Evolutionary conservation across 768 basidiomycete genomes (phyloP).

Genomic region (Xanthoconium purpureum): DNA sequence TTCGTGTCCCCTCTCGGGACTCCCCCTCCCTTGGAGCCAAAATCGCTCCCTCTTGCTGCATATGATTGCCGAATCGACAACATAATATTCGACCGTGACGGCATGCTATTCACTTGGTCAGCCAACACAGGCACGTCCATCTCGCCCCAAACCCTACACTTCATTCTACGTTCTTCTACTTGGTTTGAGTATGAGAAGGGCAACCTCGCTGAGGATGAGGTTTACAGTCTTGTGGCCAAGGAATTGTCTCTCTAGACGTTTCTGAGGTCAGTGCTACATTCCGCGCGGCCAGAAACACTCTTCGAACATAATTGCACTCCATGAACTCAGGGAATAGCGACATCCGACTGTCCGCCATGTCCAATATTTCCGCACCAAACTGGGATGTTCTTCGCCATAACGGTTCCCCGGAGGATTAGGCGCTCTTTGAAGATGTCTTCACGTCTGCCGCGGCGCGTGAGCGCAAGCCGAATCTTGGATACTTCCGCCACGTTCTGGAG

Average conservation of each 20-base stretch:
- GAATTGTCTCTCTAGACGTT: slow-evolving; percentile 18
- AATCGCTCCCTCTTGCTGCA: neutral
- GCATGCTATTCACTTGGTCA: slow-evolving; percentile 24
- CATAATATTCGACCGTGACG: slow-evolving; percentile 21
- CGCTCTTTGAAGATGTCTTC: slow-evolving; percentile 19
- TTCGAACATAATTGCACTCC: slow-evolving; percentile 18
- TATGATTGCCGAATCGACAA: slow-evolving; percentile 21
- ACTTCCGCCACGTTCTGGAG: slow-evolving; percentile 13
- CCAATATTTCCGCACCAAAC: slow-evolving; percentile 20
- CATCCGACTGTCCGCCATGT: slow-evolving; percentile 22
- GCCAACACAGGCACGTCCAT: slow-evolving; percentile 13
- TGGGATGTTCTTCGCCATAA: slow-evolving; percentile 19
- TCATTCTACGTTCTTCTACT: slow-evolving; percentile 12
- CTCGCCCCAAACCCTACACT: slow-evolving; percentile 6
- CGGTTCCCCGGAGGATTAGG: slow-evolving; percentile 15
- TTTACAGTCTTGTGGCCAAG: slow-evolving; percentile 1
- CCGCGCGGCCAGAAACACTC: slow-evolving; percentile 1
- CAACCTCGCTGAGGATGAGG: slow-evolving; percentile 10
- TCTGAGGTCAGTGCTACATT: slow-evolving; percentile 10
- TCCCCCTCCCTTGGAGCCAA: slow-evolving; percentile 1
- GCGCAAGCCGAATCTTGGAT: slow-evolving; percentile 22
- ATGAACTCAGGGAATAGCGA: slow-evolving; percentile 6
- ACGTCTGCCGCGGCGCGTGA: slow-evolving; percentile 17
- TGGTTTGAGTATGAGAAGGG: slow-evolving; percentile 27
- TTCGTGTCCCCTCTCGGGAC: slow-evolving; percentile 2